Conservation (phyloP, 768 basidiomycete species). For the Xerocomellus dryophilus region DNA sequence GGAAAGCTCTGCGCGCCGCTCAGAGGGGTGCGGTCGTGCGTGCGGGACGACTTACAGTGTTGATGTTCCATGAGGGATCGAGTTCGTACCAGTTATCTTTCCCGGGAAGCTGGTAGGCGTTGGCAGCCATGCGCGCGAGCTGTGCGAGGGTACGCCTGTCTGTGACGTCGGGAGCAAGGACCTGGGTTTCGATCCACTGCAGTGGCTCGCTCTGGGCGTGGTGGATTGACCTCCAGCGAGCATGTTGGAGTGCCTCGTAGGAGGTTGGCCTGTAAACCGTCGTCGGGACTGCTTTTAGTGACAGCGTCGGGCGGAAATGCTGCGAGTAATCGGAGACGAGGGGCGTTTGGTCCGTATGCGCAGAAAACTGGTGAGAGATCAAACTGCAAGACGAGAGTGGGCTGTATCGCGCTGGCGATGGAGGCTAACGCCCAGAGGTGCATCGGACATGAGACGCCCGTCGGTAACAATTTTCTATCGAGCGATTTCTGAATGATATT, state of each 20-base stretch:
- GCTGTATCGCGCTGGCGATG: slow-evolving; percentile 2
- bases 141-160: slow-evolving; percentile 78
- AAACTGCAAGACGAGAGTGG: slow-evolving; percentile 17
- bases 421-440: not conserved
- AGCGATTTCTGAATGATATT: no score
- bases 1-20: slow-evolving; percentile 60
- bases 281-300: slow-evolving; percentile 45
- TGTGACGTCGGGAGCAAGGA: slow-evolving; percentile 73
- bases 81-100: slow-evolving; percentile 79
- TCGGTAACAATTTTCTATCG: no score
- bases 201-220: slow-evolving; percentile 48
- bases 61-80: slow-evolving; percentile 65
- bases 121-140: slow-evolving; percentile 83
- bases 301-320: slow-evolving; percentile 6
- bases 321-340: slow-evolving; percentile 6
- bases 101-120: slow-evolving; percentile 80
- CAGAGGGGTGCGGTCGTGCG: not conserved
- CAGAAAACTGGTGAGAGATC: slow-evolving; percentile 18
- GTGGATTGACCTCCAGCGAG: slow-evolving; percentile 50
- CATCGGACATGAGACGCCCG: not conserved
- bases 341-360: no score
- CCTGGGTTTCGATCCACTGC: slow-evolving; percentile 65
- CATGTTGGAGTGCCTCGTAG: slow-evolving; percentile 46
- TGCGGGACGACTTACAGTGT: slow-evolving; percentile 34
- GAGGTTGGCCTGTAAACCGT: slow-evolving; percentile 61